These are phyloP conservation scores for Cladosporium sp. DNA, from an alignment of 2,329 filamentous ascomycete species.

Conservation along the genomic window DNA sequence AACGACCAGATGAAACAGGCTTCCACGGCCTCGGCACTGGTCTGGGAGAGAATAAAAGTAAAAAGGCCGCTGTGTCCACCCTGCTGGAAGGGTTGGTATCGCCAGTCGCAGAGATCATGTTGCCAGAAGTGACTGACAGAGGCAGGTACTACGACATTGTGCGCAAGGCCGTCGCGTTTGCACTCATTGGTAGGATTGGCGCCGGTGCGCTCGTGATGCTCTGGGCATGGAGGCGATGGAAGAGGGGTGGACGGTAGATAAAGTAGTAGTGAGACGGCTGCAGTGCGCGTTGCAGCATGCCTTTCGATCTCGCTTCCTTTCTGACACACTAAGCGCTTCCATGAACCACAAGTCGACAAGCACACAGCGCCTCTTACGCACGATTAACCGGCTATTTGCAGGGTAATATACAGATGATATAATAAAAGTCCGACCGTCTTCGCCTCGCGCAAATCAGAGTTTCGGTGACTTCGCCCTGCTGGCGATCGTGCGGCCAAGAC, in stretches of 20 bases:
- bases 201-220: slow-evolving; percentile 21
- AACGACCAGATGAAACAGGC: slow-evolving; percentile 45
- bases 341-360: background rate
- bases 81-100: slow-evolving; percentile 50
- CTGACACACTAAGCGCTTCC: slow-evolving; percentile 5
- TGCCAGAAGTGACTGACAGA: slow-evolving; percentile 36
- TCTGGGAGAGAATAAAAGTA: slow-evolving; percentile 34
- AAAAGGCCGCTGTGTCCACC: slow-evolving; percentile 47
- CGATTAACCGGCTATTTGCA: slow-evolving; percentile 11
- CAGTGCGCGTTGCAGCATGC: background rate
- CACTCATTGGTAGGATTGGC: slow-evolving; percentile 40
- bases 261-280: background rate
- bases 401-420: slow-evolving; percentile 2
- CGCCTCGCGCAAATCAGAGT: background rate
- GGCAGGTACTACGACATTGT: slow-evolving; percentile 52
- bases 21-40: slow-evolving; percentile 49
- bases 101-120: slow-evolving; percentile 22
- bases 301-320: background rate
- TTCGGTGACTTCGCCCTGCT: background rate
- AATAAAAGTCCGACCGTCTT: background rate
- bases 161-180: slow-evolving; percentile 47
- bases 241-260: background rate
- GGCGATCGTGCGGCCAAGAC: slow-evolving; percentile 3
- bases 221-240: slow-evolving; percentile 21
- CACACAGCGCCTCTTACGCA: background rate